phyloP scores from a whole-genome alignment of 139 green algal genomes.

The Klebsormidium nitens region DNA sequence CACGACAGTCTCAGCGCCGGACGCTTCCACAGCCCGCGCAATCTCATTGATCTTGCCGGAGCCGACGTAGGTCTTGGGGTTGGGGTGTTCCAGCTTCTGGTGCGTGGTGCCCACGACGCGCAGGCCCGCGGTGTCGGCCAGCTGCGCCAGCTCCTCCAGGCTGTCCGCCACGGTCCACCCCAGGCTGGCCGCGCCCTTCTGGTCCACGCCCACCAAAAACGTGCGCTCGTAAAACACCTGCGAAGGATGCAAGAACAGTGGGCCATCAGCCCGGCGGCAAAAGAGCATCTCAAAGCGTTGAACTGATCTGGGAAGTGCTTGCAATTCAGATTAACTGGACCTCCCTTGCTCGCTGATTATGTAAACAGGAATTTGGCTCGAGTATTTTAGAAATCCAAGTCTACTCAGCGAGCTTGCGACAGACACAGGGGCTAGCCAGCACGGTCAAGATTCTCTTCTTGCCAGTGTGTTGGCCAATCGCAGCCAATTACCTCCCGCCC shows the following conservation, averaged over 20 bases:
- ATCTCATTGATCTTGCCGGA: constrained; percentile 78
- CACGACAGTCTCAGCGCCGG: constrained; percentile 74
- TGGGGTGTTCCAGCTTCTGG: constrained; percentile 68
- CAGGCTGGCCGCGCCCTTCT: background rate
- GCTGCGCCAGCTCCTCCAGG: constrained; percentile 78
- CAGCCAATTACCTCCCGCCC: constrained; percentile 10
- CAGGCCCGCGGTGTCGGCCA: constrained; percentile 85
- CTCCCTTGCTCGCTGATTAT: background rate
- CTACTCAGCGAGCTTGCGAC: too few relatives aligned
- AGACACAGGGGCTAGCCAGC: too few relatives aligned
- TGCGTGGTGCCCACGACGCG: constrained; percentile 75
- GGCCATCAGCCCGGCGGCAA: background rate
- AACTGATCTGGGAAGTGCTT: too few relatives aligned
- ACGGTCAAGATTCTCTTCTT: too few relatives aligned
- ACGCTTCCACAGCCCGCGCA: constrained; percentile 29
- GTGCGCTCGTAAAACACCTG: constrained; percentile 37
- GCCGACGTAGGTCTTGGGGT: constrained; percentile 84
- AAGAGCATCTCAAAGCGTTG: background rate
- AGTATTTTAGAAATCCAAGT: too few relatives aligned
- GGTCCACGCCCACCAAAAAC: constrained; percentile 35
- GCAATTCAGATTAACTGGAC: background rate
- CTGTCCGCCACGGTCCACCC: constrained; percentile 64
- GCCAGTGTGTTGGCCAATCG: too few relatives aligned
- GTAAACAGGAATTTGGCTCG: too few relatives aligned
- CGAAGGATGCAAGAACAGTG: background rate